Base-by-base conservation (phyloP, 371 early-diverging fungal genomes). In the Apophysomyces variabilis region DNA sequence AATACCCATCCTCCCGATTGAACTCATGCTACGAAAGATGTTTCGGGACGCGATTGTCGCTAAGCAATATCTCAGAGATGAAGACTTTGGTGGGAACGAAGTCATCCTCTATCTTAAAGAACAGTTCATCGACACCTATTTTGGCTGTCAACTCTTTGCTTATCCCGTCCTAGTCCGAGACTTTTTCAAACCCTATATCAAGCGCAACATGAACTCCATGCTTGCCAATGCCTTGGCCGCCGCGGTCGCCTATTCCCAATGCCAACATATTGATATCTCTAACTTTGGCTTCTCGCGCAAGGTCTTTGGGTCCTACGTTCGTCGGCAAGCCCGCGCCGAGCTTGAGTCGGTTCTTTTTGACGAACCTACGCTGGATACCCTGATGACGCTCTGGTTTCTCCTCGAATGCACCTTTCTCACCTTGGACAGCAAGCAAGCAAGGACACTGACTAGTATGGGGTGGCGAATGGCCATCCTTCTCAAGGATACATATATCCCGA, bases 401-500 rank as follows among this genome's bases (percentile, higher is more conserved):
- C 56, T 72, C 7, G 74, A 75, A 37, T 58, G 62, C 8, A 66
- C 74, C 0, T 26, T 82, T 35, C 65, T 79, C 0, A 57, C 62
- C 3, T 50, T 75, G 16, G 62, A 71, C 13, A 77, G 69, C 32
- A 64, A 60, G n/a, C 77, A 79, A 18, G 79, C 71, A 13, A 73
- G 82, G 36, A 21, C 73, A 1, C 75, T 72, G 32, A 72, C 71
- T 32, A 70, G 66, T 46, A 57, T 73, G 43, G 74, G 74, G 1
- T 82, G 82, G 82, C 65, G 71, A 7, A 79, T 82, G 77, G 67
- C 69, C 2, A 32, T 73, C 35, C 62, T 71, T 43, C 64, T 82
- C 1, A 66, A 71, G 46, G 68, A 72, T 8, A 56, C 66, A 1
- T 77, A 77, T 38, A 38, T 66, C 32, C 58, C 60, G 1, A 39